These are phyloP conservation scores for Globisporangium splendens DNA, from an alignment of 352 stramenopile species.

Conservation along the genomic window DNA sequence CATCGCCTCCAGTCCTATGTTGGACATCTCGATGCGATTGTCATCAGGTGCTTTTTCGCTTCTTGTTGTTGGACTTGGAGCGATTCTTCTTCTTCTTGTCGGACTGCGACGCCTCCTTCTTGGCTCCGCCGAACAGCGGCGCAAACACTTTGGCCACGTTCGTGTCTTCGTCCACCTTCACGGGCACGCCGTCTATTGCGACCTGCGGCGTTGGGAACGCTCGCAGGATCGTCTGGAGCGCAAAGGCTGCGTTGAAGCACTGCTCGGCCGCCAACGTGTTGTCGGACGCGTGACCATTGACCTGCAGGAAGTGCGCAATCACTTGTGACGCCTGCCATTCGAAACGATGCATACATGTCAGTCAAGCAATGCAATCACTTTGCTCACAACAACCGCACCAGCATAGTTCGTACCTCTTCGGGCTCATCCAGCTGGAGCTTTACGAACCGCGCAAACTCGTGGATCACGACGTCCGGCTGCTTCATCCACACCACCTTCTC, in stretches of 20 bases:
- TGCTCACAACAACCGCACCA: too few relatives aligned
- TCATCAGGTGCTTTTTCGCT: constrained; percentile 39
- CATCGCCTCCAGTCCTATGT: too few relatives aligned
- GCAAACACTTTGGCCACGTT: constrained; percentile 41
- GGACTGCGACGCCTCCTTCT: constrained; percentile 17
- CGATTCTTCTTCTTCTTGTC: constrained; percentile 20
- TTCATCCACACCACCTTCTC: constrained; percentile 67
- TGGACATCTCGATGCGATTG: too few relatives aligned
- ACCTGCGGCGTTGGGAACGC: constrained; percentile 58
- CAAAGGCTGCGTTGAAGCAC: constrained; percentile 77
- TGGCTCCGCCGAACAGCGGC: constrained; percentile 34
- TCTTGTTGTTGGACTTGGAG: constrained; percentile 29
- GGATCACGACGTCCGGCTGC: constrained; percentile 51
- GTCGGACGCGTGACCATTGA: constrained; percentile 46
- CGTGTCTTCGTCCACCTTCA: constrained; percentile 44
- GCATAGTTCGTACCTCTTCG: constrained; percentile 21
- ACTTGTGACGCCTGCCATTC: constrained; percentile 27
- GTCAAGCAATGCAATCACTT: background rate
- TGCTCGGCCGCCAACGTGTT: constrained; percentile 47
- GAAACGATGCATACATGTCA: too few relatives aligned
- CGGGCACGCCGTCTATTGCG: constrained; percentile 35
- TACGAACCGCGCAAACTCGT: constrained; percentile 73
- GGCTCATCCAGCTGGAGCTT: constrained; percentile 65
- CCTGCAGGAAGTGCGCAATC: constrained; percentile 49
- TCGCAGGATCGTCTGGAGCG: constrained; percentile 67